Conservation (phyloP, 1,284 basidiomycete species). For the Microbotryomycetes sp. region DNA sequence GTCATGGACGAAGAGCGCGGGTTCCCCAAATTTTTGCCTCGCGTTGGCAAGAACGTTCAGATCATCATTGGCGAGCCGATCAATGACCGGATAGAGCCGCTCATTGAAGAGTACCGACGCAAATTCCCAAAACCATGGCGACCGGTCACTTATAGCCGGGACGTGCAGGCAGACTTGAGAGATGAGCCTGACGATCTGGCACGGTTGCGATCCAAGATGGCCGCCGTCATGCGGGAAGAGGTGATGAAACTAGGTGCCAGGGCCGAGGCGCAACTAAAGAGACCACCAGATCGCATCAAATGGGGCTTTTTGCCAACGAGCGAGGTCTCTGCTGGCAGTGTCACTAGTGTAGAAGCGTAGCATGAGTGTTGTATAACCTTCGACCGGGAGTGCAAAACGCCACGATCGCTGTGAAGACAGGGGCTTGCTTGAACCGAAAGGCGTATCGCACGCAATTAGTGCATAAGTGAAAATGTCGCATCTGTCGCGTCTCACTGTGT, state of each 20-base stretch:
- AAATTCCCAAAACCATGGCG: slow-evolving; percentile 11
- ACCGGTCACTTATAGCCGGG: slow-evolving; percentile 14
- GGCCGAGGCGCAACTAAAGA: neutral
- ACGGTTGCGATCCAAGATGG: slow-evolving; percentile 28
- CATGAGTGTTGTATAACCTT: too few relatives aligned
- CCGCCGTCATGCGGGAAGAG: slow-evolving; percentile 22
- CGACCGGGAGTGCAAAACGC: too few relatives aligned
- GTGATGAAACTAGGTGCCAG: slow-evolving; percentile 26
- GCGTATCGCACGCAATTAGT: too few relatives aligned
- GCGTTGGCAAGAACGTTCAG: slow-evolving; percentile 56
- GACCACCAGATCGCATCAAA: neutral
- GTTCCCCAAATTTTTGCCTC: slow-evolving; percentile 64
- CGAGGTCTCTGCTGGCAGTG: neutral
- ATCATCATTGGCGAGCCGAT: slow-evolving; percentile 64
- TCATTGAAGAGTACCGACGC: slow-evolving; percentile 15
- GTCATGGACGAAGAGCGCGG: slow-evolving; percentile 77
- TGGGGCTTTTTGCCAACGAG: neutral
- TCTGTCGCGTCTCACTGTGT: too few relatives aligned
- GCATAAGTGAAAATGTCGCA: too few relatives aligned
- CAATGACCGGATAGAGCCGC: slow-evolving; percentile 43
- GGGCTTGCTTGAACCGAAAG: too few relatives aligned
- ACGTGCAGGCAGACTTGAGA: slow-evolving; percentile 17
- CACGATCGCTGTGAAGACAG: too few relatives aligned
- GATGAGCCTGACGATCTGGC: slow-evolving; percentile 24
- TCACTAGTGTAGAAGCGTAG: too few relatives aligned